Base-by-base conservation (phyloP, 257 asterid genomes). In the Petunia secreta region DNA sequence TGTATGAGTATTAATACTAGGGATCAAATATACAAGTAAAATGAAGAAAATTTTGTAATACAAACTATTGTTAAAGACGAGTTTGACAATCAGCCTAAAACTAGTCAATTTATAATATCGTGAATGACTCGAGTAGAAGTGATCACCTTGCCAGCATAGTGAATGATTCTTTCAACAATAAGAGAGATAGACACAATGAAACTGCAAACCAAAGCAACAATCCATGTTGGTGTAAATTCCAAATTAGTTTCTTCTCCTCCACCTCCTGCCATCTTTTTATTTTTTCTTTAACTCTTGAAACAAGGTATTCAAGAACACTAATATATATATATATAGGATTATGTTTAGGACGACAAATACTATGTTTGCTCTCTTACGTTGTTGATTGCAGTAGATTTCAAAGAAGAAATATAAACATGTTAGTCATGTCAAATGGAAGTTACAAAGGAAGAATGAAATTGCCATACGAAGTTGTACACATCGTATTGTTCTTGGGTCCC, bases 151-250 rank as follows among this genome's bases (percentile, higher is more conserved):
- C 97, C 97, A 46, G 87, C 75, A 82, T 48, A 87, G 82, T 92
- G 95, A 81, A 92, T 83, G 25, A 87, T 0, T 63, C 97, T 85
- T 64, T 90, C 97, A 36, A 87, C 92, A 38, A 82, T 8, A 52
- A 92, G 84, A 25, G 97, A 92, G 68, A 90, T 83, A 81, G 89
- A 89, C 6, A 92, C 97, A 67, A 92, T 90, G 59, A 87, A 75
- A 4, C 88, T 85, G 84, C 97, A 90, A 4, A 92, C 95, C 10
- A 88, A 39, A 44, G 97, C 97, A 53, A 92, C 85, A 52, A 90
- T 82, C 97, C 97, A 92, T 55, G 97, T 92, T 8, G 97, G 93
- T 14, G 95, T 90, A 34, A 77, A 89, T 84, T 92, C 89, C 79
- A 92, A 83, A 15, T 81, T 82, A 5, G 55, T 75, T 65, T 88